Evolutionary conservation across 1,139 yeast species (phyloP), one percentile per base, ranked within the genome.

Genomic region (Suhomyces bribrorum): DNA sequence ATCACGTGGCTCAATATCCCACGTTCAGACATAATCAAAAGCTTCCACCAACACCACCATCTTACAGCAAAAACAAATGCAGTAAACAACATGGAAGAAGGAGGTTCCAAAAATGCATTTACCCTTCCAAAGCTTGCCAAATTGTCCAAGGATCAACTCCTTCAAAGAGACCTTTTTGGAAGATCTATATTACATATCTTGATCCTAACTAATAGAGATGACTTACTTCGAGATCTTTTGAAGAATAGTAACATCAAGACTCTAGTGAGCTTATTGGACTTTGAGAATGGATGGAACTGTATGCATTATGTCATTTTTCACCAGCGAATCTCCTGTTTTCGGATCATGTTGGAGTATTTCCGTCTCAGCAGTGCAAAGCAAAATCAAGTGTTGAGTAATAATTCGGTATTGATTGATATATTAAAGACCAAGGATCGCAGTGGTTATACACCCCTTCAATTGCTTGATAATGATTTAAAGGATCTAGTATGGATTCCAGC

Each of bases 231-330:
- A 16, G 64, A 65, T 29, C 48, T 85, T 5, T 57, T 84, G 28
- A 71, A 71, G 41, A 72, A 77, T 47, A 68, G 74, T 6, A 69
- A 73, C 5, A 44, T 58, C 32, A 66, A 61, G 37, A 22, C 36
- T 5, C 44, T 81, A 31, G 47, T 81, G 2, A 50, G 56, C 8
- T 57, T 74, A 0, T 62, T 69, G 2, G 97, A 90, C 56, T 68
- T 67, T 40, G 97, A 90, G 58, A 87, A 79, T 54, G 87, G 89
- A 1, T 89, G 95, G 86, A 85, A 87, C 28, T 80, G 89, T 23
- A 66, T 89, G 30, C 97, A 90, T 59, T 77, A 78, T 50, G 81
- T 81, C 29, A 69, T 84, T 29, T 79, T 68, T 50, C 64, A 70
- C 54, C 88, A 85, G 43, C 73, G 81, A 40, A 58, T 85, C 18